A percentile compares a stretch with the other conserved stretches of the same genome.
Conservation (phyloP, 192 early-diverging fungal species). For the Gamsiella multidivaricata region DNA sequence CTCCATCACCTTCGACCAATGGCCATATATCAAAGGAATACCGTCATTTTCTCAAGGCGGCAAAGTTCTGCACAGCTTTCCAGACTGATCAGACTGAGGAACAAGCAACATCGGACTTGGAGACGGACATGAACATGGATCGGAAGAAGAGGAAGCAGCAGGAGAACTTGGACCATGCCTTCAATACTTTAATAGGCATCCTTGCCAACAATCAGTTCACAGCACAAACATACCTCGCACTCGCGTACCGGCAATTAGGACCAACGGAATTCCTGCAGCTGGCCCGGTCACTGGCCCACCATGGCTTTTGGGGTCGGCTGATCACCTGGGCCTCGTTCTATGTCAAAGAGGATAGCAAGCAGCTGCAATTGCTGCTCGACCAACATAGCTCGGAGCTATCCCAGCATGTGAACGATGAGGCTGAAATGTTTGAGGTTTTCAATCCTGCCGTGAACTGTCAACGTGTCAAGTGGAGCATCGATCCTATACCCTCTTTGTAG, state of each 20-base stretch:
- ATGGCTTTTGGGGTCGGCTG: conserved; percentile 48
- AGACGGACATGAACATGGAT: background rate
- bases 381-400: conserved; percentile 3
- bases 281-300: conserved; percentile 29
- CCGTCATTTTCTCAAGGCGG: conserved; percentile 38
- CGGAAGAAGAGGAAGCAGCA: background rate
- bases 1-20: conserved; percentile 26
- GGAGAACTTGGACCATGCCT: conserved; percentile 32
- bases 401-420: conserved; percentile 45
- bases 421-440: conserved; percentile 54
- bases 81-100: background rate
- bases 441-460: conserved; percentile 35
- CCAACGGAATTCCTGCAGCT: conserved; percentile 17
- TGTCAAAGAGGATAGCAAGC: conserved; percentile 32
- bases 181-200: conserved; percentile 26
- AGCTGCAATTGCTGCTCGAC: conserved; percentile 11
- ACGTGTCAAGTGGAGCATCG: conserved; percentile 12
- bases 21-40: conserved; percentile 47
- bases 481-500: conserved; percentile 8
- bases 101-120: background rate
- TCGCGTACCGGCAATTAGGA: conserved; percentile 32
- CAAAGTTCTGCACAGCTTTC: conserved; percentile 10
- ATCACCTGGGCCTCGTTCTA: conserved; percentile 40
- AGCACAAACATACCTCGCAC: conserved; percentile 34
- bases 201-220: conserved; percentile 43